Percentiles rank a stretch among this genome's conserved stretches.
phyloP scores from a whole-genome alignment of 2,329 filamentous ascomycete genomes.

The Neoscytalidium dimidiatum region DNA sequence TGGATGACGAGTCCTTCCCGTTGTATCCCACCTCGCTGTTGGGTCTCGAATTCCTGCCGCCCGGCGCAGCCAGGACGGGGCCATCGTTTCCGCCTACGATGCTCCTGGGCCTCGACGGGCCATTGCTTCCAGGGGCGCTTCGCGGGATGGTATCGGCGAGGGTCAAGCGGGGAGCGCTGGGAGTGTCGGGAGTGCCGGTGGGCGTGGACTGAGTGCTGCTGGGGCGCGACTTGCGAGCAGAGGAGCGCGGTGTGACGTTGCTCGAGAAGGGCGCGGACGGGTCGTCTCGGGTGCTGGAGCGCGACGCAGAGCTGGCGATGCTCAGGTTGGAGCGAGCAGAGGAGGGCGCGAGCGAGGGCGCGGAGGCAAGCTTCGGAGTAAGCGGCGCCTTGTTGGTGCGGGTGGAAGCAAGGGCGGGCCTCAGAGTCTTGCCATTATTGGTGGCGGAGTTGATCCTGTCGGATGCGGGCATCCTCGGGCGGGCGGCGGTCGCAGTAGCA shows the following conservation, averaged over 20 bases:
- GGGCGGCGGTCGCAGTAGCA: slow-evolving; percentile 11
- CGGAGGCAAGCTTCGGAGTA: slow-evolving; percentile 59
- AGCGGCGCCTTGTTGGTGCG: slow-evolving; percentile 58
- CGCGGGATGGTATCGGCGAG: slow-evolving; percentile 16
- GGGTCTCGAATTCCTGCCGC: slow-evolving; percentile 7
- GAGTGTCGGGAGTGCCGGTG: slow-evolving; percentile 57
- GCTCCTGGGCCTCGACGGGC: slow-evolving; percentile 38
- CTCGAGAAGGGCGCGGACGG: slow-evolving; percentile 58
- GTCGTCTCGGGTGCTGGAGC: slow-evolving; percentile 45
- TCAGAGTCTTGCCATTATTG: slow-evolving; percentile 61
- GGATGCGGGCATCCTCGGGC: slow-evolving; percentile 32
- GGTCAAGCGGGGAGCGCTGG: slow-evolving; percentile 7
- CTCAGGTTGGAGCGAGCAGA: slow-evolving; percentile 34
- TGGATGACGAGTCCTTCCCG: slow-evolving; percentile 48
- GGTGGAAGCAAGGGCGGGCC: slow-evolving; percentile 68
- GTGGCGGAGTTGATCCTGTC: slow-evolving; percentile 44
- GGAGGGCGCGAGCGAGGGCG: slow-evolving; percentile 29
- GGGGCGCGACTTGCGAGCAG: slow-evolving; percentile 69
- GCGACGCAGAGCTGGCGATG: slow-evolving; percentile 24
- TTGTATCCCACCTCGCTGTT: slow-evolving; percentile 27
- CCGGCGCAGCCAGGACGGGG: not conserved
- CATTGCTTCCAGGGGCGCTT: slow-evolving; percentile 9
- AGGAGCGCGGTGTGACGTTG: slow-evolving; percentile 79
- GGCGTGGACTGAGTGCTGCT: slow-evolving; percentile 71
- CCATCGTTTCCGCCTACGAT: slow-evolving; percentile 30